Evolutionary conservation across 305 asterid species (phyloP).

Genomic region (Lippia alba): DNA sequence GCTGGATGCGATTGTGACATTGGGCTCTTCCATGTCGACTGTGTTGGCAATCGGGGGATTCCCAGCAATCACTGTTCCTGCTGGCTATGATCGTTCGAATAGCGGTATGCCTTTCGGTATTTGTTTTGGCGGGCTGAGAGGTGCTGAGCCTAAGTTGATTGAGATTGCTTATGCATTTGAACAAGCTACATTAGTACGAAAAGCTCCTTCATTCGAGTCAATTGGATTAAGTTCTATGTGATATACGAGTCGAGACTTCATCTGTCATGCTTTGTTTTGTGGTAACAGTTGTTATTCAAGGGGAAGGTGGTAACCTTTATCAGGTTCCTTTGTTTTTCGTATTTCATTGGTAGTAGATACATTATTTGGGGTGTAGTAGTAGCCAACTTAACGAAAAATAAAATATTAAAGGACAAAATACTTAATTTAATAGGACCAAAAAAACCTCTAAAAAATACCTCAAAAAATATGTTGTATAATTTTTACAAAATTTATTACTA

Average conservation of each 20-base stretch:
- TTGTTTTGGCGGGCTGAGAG: conserved; percentile 63
- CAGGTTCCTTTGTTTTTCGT: no score
- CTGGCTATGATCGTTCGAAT: conserved; percentile 54
- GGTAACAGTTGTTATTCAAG: no score
- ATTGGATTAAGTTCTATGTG: conserved; percentile 15
- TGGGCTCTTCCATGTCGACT: conserved; percentile 45
- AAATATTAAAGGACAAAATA: no score
- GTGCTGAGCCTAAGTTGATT: conserved; percentile 56
- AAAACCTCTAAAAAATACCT: no score
- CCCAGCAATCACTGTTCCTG: conserved; percentile 67
- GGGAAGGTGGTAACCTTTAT: no score
- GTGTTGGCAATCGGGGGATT: conserved; percentile 68
- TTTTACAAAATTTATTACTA: no score
- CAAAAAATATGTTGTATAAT: no score
- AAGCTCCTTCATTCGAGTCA: conserved; percentile 50
- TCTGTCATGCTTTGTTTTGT: no score
- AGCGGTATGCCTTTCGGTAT: conserved; percentile 60
- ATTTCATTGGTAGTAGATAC: no score
- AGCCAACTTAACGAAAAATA: no score
- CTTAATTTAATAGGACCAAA: no score
- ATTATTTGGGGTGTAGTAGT: no score
- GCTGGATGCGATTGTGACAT: conserved; percentile 59
- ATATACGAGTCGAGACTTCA: not conserved
- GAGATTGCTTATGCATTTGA: conserved; percentile 65
- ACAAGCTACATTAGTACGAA: conserved; percentile 60